A percentile compares a stretch with the other conserved stretches of the same genome.
Evolutionary conservation across 176 grass and related monocot genomes (phyloP).

Genomic region (Chrysopogon serrulatus): DNA sequence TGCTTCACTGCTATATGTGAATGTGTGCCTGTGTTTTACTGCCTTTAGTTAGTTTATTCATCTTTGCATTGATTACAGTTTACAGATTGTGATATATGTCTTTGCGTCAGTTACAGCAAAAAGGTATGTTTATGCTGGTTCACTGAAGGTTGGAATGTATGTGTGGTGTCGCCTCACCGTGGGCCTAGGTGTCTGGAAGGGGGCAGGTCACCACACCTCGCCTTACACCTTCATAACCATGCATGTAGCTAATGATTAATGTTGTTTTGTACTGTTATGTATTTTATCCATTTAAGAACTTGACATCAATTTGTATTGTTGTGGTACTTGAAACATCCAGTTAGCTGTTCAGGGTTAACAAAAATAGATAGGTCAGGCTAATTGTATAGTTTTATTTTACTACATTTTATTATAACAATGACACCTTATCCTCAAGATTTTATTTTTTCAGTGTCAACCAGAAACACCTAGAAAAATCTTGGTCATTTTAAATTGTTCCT

Average conservation of each 20-base stretch:
- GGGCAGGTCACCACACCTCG: not conserved
- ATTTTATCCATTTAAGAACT: not conserved
- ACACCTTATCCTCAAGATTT: not conserved
- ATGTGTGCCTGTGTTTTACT: no score
- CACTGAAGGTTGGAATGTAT: no score
- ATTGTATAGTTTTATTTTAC: not conserved
- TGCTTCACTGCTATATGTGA: no score
- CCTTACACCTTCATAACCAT: not conserved
- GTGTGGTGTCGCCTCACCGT: no score
- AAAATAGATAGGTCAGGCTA: not conserved
- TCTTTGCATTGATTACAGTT: no score
- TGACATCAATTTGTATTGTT: not conserved
- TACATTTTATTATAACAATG: not conserved
- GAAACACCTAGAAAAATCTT: not conserved
- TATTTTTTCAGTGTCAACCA: not conserved
- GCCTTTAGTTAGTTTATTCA: no score
- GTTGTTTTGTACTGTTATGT: not conserved
- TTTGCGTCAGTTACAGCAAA: no score
- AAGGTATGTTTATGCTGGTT: no score
- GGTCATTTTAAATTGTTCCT: not conserved
- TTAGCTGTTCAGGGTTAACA: not conserved
- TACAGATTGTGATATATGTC: no score
- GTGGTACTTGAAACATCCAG: not conserved
- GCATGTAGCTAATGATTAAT: not conserved
- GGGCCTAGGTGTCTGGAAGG: no score